These are phyloP conservation scores for Hymenochaete sp. DNA, from an alignment of 1,284 basidiomycete species.

Conservation along the genomic window DNA sequence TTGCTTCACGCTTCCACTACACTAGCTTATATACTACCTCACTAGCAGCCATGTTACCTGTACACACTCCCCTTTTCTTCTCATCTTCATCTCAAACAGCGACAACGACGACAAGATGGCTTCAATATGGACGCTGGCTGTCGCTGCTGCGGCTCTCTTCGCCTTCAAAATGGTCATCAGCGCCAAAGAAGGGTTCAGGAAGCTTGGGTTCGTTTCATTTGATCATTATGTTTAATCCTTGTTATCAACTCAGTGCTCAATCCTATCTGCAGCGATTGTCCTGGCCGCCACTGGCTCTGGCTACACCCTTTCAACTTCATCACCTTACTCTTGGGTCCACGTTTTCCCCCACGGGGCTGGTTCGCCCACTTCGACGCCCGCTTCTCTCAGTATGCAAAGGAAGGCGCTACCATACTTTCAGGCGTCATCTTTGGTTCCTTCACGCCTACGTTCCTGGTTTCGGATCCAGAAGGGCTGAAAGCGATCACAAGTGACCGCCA, in stretches of 20 bases:
- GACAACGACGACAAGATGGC: too few relatives aligned
- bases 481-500: constrained; percentile 10
- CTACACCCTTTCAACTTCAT: constrained; percentile 7
- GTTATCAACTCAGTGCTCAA: too few relatives aligned
- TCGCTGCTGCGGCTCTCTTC: too few relatives aligned
- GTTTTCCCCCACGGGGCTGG: constrained; percentile 13
- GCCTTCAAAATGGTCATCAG: too few relatives aligned
- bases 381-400: constrained; percentile 11
- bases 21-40: too few relatives aligned
- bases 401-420: constrained; percentile 12
- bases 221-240: not conserved
- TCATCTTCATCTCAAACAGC: too few relatives aligned
- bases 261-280: constrained; percentile 9
- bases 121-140: too few relatives aligned
- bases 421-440: constrained; percentile 7
- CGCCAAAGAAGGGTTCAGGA: too few relatives aligned
- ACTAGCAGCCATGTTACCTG: too few relatives aligned
- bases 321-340: not conserved
- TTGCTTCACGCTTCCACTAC: too few relatives aligned
- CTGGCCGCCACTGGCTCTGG: constrained; percentile 6
- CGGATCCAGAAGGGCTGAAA: constrained; percentile 12
- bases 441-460: constrained; percentile 13
- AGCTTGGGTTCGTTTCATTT: not conserved
- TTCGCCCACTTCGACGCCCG: constrained; percentile 6
- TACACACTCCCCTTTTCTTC: too few relatives aligned